These are phyloP conservation scores for Mycocentrospora acerina DNA, from an alignment of 2,329 filamentous ascomycete genomes.

Conservation along the genomic window DNA sequence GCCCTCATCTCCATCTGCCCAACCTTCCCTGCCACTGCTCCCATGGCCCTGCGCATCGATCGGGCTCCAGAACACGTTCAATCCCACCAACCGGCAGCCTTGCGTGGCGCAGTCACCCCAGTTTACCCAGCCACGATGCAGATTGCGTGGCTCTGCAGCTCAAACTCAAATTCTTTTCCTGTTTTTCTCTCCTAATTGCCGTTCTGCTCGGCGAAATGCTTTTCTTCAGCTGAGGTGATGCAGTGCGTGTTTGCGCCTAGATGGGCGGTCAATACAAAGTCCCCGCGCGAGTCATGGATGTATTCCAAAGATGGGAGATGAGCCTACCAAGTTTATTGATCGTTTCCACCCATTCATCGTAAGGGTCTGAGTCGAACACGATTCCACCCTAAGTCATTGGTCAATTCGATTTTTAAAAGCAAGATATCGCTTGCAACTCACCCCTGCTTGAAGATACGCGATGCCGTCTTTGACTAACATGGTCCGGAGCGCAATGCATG, in stretches of 20 bases:
- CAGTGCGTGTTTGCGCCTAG: slow-evolving; percentile 76
- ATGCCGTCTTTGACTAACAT: slow-evolving; percentile 93
- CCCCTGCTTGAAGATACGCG: slow-evolving; percentile 82
- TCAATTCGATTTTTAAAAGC: slow-evolving; percentile 19
- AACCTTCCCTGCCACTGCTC: neutral
- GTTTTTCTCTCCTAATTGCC: slow-evolving; percentile 17
- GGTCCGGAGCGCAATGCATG: slow-evolving; percentile 75
- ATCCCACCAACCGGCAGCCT: slow-evolving; percentile 5
- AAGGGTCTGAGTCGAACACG: slow-evolving; percentile 73
- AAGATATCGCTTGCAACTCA: slow-evolving; percentile 57
- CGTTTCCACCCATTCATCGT: slow-evolving; percentile 93
- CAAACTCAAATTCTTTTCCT: too few species aligned
- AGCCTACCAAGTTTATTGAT: slow-evolving; percentile 81
- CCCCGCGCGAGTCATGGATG: slow-evolving; percentile 7
- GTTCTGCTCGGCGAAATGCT: slow-evolving; percentile 56
- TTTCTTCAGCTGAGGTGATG: slow-evolving; percentile 79
- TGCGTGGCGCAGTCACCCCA: slow-evolving; percentile 21
- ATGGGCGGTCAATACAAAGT: slow-evolving; percentile 21
- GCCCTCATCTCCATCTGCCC: slow-evolving; percentile 17
- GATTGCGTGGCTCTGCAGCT: slow-evolving; percentile 24
- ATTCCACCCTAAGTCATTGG: slow-evolving; percentile 35
- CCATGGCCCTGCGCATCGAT: slow-evolving; percentile 2
- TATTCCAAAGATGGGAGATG: slow-evolving; percentile 5
- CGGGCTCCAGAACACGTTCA: slow-evolving; percentile 6
- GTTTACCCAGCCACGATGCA: slow-evolving; percentile 32